Evolutionary conservation across 768 basidiomycete genomes (phyloP).

Genomic region (Hypholoma fasciculare): DNA sequence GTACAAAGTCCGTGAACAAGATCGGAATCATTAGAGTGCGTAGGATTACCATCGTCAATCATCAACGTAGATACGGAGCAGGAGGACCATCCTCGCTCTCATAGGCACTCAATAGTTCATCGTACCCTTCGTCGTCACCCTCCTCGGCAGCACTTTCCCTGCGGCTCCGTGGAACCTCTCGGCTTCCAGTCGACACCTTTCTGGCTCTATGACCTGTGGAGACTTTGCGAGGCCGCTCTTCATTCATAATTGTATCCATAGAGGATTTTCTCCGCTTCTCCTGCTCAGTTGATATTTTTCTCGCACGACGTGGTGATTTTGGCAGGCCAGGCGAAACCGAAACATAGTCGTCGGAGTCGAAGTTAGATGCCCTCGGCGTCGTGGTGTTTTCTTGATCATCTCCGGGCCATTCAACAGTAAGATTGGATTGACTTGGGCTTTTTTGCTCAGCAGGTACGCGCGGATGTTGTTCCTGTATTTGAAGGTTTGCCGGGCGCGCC

Average conservation of each 20-base stretch:
- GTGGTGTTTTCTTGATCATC: slow-evolving; percentile 47
- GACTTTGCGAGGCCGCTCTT: slow-evolving; percentile 42
- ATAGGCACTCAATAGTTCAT: slow-evolving; percentile 77
- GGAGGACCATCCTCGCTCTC: slow-evolving; percentile 65
- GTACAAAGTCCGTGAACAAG: slow-evolving; percentile 2
- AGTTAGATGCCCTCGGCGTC: slow-evolving; percentile 59
- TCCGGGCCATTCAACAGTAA: slow-evolving; percentile 53
- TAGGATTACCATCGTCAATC: not conserved
- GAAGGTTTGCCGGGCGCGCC: slow-evolving; percentile 47
- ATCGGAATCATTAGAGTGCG: not conserved
- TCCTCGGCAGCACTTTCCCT: slow-evolving; percentile 72
- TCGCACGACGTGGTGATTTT: slow-evolving; percentile 30
- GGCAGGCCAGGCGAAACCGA: slow-evolving; percentile 25
- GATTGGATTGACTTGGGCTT: slow-evolving; percentile 42
- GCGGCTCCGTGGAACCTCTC: slow-evolving; percentile 33
- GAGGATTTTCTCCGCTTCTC: slow-evolving; percentile 33
- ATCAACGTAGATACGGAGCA: slow-evolving; percentile 15
- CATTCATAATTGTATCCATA: slow-evolving; percentile 26
- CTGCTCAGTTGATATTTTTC: slow-evolving; percentile 38
- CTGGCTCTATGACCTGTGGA: slow-evolving; percentile 41
- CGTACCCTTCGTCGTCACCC: slow-evolving; percentile 77
- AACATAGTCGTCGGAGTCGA: slow-evolving; percentile 37
- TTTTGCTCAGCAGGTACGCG: slow-evolving; percentile 30
- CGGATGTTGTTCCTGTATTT: slow-evolving; percentile 36
- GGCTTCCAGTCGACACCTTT: slow-evolving; percentile 50